Percentiles rank a stretch among this genome's conserved stretches.
phyloP scores from a whole-genome alignment of 1,139 yeast species.

The Yamadazyma spencermartinsiae region DNA sequence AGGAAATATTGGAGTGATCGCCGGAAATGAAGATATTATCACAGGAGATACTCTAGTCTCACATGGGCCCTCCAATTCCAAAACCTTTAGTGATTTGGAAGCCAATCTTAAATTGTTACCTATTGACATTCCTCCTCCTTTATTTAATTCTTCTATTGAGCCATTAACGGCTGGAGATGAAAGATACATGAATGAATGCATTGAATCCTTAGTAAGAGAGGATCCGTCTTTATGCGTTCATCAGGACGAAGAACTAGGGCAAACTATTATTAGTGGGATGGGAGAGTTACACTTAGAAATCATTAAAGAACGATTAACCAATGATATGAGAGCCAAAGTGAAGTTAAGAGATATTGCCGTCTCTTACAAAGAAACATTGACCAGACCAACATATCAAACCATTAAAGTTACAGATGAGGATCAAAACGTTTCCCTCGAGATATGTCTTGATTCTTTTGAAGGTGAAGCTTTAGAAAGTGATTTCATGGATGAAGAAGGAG shows the following conservation, averaged over 20 bases:
- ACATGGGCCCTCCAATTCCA: constrained; percentile 40
- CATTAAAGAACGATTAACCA: constrained; percentile 71
- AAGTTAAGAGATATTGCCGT: constrained; percentile 82
- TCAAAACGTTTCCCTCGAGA: constrained; percentile 25
- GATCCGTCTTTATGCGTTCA: constrained; percentile 43
- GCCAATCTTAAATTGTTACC: constrained; percentile 63
- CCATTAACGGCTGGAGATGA: constrained; percentile 84
- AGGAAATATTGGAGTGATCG: constrained; percentile 90
- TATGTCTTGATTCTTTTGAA: constrained; percentile 56
- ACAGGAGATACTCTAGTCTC: constrained; percentile 90
- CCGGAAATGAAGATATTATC: constrained; percentile 66
- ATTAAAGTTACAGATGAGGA: constrained; percentile 15
- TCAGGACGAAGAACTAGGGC: constrained; percentile 83
- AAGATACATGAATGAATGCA: constrained; percentile 65
- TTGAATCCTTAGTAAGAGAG: constrained; percentile 67
- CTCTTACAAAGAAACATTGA: constrained; percentile 78
- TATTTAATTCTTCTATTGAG: constrained; percentile 81
- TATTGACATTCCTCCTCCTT: constrained; percentile 87
- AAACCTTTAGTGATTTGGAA: constrained; percentile 53
- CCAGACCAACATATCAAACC: constrained; percentile 17
- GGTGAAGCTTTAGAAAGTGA: constrained; percentile 38
- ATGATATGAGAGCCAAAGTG: constrained; percentile 80
- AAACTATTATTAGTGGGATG: constrained; percentile 88
- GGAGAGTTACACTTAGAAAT: constrained; percentile 94
- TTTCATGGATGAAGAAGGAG: constrained; percentile 41